Conservation (phyloP, 129 eudicot genomes). For the Arctium minus region DNA sequence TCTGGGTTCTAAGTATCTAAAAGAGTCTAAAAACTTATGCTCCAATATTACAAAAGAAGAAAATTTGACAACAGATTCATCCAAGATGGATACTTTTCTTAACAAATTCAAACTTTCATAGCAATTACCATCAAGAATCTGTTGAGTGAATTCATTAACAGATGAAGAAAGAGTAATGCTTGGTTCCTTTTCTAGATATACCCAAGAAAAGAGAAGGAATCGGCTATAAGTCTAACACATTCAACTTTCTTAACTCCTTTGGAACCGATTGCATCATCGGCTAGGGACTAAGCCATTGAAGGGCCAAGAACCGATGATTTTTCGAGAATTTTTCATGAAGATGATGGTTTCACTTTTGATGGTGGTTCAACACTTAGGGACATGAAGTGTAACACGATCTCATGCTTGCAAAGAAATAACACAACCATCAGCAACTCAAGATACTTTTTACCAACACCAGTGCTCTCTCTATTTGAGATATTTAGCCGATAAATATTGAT, state of each 20-base stretch:
- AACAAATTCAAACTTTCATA: constrained; percentile 56
- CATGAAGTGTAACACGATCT: constrained; percentile 60
- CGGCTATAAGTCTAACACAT: no score
- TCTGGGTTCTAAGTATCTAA: constrained; percentile 33
- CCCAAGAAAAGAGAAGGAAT: no score
- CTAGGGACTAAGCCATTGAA: no score
- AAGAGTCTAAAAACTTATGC: constrained; percentile 61
- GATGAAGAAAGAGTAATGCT: constrained; percentile 49
- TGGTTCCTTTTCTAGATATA: constrained; percentile 57
- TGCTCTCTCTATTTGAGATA: constrained; percentile 37
- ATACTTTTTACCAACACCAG: constrained; percentile 39
- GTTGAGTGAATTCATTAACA: constrained; percentile 40
- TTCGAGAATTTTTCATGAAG: no score
- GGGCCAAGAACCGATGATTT: no score
- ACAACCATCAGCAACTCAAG: constrained; percentile 76
- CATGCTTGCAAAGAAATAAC: constrained; percentile 74
- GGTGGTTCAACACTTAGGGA: constrained; percentile 38
- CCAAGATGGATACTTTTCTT: constrained; percentile 32
- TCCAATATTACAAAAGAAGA: constrained; percentile 59
- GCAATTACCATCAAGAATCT: constrained; percentile 65
- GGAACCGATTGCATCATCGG: no score
- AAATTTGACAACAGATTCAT: constrained; percentile 36
- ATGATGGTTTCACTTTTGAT: no score
- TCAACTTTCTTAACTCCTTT: no score
- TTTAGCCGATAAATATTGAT: constrained; percentile 38